Evolutionary conservation across 805 yeast species (phyloP), one percentile per base, ranked within the genome.

Genomic region (Candida insectalens): DNA sequence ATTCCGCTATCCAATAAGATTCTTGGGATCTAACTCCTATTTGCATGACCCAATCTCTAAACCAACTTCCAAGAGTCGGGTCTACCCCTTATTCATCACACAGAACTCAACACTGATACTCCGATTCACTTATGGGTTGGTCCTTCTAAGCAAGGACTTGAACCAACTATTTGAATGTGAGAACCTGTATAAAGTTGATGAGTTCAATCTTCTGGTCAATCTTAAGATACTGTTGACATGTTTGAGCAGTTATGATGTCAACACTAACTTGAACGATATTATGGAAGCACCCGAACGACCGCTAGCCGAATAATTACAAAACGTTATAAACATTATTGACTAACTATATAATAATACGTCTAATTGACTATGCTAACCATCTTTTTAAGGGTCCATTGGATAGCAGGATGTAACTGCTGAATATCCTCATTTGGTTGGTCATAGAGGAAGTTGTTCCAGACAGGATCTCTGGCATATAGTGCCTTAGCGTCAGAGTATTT

Each of bases 41-140:
- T 62, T 72, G 16, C 48, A 59, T 23, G 77, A 72, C 46, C 68
- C 69, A 2, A 62, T 71, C 12, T 60, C 70, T 22, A 48, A 50
- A 14, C 41, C 39, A 14, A 41, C 40, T 4, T 34, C 59, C 49
- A 40, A 67, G 57, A 12, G 56, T 55, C 27, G 53, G 40, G 43
- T 62, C 25, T 71, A 68, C 42, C 77, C 77, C 4, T 44, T 72
- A 28, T 71, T 71, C 63, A 55, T 69, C n/a, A 59, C 62, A 13
- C 70, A 67, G 8, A 63, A 62, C 33, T 42, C 46, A 13, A 44
- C 48, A 18, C 27, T 49, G 25, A 44, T 46, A 5, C 59, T 65
- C 38, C 50, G 73, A 20, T 70, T 71, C 32, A 72, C 73, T 37
- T 71, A 68, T 46, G 77, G 67, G 1, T 48, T 70, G 14, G 57